Percentiles rank a stretch among this genome's conserved stretches.
phyloP scores from a whole-genome alignment of 2,329 filamentous ascomycete genomes.

The Leptographium lundbergii region DNA sequence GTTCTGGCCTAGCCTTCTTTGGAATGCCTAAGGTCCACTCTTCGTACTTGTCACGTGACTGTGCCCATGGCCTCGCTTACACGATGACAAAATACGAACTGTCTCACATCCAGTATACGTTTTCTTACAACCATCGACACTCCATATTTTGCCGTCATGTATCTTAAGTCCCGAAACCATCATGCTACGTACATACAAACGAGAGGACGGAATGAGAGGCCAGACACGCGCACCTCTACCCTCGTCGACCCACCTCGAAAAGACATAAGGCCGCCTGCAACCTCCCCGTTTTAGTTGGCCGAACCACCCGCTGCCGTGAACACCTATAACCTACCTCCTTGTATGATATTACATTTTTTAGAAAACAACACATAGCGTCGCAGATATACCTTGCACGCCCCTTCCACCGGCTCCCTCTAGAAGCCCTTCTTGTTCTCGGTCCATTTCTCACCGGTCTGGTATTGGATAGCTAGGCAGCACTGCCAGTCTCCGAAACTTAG shows the following conservation, averaged over 20 bases:
- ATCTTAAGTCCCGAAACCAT: not conserved
- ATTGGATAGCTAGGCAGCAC: too few relatives aligned
- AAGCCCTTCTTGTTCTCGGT: too few relatives aligned
- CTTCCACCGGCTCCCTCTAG: too few relatives aligned
- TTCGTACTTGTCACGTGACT: not conserved
- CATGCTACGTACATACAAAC: not conserved
- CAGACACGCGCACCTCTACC: not conserved
- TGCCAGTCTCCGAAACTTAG: too few relatives aligned
- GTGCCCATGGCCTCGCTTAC: not conserved
- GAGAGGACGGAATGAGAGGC: not conserved
- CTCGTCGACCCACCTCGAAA: not conserved
- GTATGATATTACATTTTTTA: not conserved
- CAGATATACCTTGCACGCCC: too few relatives aligned
- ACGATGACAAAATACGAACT: too few relatives aligned
- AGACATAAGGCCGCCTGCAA: not conserved
- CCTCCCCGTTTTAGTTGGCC: not conserved
- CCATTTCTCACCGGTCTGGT: not conserved
- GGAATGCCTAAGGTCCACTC: conserved; percentile 3
- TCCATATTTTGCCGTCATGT: not conserved
- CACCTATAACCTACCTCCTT: not conserved
- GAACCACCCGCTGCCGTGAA: not conserved
- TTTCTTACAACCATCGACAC: too few relatives aligned
- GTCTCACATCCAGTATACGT: too few relatives aligned
- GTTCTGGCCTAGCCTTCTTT: conserved; percentile 12
- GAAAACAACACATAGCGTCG: not conserved